These are phyloP conservation scores for Actinomortierella ambigua DNA, from an alignment of 371 early-diverging fungal species.

Conservation along the genomic window DNA sequence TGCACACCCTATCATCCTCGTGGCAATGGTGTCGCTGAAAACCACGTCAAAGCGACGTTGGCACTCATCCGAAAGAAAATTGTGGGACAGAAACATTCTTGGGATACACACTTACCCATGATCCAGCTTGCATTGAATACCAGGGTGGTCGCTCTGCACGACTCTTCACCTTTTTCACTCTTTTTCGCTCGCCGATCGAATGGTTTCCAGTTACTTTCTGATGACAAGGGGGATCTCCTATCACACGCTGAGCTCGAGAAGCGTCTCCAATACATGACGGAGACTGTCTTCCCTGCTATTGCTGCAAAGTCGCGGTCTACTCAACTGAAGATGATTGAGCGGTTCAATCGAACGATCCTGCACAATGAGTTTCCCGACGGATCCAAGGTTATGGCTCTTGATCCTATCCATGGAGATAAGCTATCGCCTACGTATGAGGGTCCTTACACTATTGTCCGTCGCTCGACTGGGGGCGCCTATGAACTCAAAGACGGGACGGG, in stretches of 20 bases:
- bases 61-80: conserved; percentile 3
- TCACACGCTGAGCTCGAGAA: conserved; percentile 10
- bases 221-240: conserved; percentile 5
- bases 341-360: conserved; percentile 12
- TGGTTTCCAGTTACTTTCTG: conserved; percentile 1
- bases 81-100: not conserved
- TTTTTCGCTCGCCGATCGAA: conserved; percentile 14
- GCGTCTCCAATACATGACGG: conserved; percentile 22
- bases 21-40: conserved; percentile 18
- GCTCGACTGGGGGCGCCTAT: conserved; percentile 4
- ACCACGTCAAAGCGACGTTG: conserved; percentile 2
- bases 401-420: not conserved
- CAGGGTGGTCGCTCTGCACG: not conserved
- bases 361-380: conserved; percentile 6
- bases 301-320: conserved; percentile 6
- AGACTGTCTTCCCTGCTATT: conserved; percentile 35
- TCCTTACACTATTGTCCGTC: conserved; percentile 4
- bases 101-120: conserved; percentile 4
- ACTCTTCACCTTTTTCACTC: conserved; percentile 9
- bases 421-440: conserved; percentile 4
- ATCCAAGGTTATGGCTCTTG: too few relatives aligned
- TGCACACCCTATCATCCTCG: conserved; percentile 18
- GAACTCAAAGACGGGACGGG: conserved; percentile 4
- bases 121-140: conserved; percentile 11
- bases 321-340: conserved; percentile 15